A percentile compares a stretch with the other conserved stretches of the same genome.
Conservation (phyloP, 1,139 yeast genomes). For the Debaryomycetaceae sp. region DNA sequence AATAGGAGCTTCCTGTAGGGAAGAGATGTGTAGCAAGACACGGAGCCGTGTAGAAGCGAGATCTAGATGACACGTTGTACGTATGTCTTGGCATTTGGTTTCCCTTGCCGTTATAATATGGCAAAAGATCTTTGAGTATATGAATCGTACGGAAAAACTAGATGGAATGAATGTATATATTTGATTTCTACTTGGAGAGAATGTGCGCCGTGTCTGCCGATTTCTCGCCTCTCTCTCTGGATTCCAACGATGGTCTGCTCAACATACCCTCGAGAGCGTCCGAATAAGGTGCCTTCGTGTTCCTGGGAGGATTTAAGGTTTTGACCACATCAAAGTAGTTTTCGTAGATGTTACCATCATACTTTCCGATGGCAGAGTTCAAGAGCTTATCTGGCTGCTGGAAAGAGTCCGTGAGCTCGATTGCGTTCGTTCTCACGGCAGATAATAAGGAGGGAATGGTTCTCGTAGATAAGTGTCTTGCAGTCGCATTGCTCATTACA, state of each 20-base stretch:
- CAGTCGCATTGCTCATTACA: conserved; percentile 30
- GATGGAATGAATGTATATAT: neutral
- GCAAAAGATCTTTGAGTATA: no score
- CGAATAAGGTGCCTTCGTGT: conserved; percentile 61
- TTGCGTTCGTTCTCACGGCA: conserved; percentile 63
- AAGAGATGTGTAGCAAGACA: no score
- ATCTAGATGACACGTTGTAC: no score
- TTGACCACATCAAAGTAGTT: conserved; percentile 61
- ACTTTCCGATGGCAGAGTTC: conserved; percentile 81
- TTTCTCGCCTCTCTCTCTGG: conserved; percentile 48
- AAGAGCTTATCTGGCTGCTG: conserved; percentile 79
- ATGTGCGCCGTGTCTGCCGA: conserved; percentile 23
- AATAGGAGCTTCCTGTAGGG: no score
- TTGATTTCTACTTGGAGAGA: conserved; percentile 22
- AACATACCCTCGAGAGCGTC: conserved; percentile 49
- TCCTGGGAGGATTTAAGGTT: conserved; percentile 45
- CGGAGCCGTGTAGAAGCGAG: no score
- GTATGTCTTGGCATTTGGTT: no score
- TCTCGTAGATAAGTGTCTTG: conserved; percentile 27
- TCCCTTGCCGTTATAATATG: no score
- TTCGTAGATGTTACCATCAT: conserved; percentile 82
- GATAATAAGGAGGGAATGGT: conserved; percentile 34
- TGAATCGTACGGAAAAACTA: no score
- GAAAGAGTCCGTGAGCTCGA: conserved; percentile 85
- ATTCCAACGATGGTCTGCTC: conserved; percentile 46